Base-by-base conservation (phyloP, 148 eudicot genomes). In the Linanthus parryae region DNA sequence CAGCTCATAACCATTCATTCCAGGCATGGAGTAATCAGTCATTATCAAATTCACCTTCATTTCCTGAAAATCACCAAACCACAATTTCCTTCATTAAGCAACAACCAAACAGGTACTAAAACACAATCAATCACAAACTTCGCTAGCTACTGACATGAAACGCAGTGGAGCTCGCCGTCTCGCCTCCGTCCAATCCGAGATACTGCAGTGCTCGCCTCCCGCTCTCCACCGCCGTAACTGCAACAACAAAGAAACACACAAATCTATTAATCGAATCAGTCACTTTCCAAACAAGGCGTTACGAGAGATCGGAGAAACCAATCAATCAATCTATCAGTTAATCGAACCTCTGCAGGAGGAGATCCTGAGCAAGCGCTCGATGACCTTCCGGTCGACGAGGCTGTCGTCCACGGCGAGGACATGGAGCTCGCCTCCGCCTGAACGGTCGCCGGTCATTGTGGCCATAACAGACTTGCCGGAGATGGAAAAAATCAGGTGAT, bases 21-120 rank as follows among this genome's bases (percentile, higher is more conserved):
- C 96, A 64, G 92, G 92, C 96, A 88, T 88, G 4, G 96, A 83
- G 59, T 88, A 88, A 68, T 88, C 96, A 49, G 96, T 88, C 54
- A 84, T 76, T 25, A 88, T 65, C 55, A 80, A 44, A 73, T 80
- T 76, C 37, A 80, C 74, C 66, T 80, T 66, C 76, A 75, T 56
- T 17, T 40, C 80, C 81, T 76, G 48, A n/a, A 53, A 56, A 19
- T 8, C 41, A 24, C 27, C 31, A 28, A 65, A 18, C 14, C 23
- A 25, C 41, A 56, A 5, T 37, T 23, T 9, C 29, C 17, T 41
- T 17, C 15, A 16, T 1, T 30, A 14, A 8, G 13, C 11, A 0
- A 26, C 5, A 31, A 31, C 35, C 5, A 10, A 31, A 31, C 5
- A 31, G 7, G 10, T 5, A 31, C 7, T 5, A 31, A 31, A 16